phyloP scores from a whole-genome alignment of 2,329 filamentous ascomycete genomes.

The Fusarium udum region DNA sequence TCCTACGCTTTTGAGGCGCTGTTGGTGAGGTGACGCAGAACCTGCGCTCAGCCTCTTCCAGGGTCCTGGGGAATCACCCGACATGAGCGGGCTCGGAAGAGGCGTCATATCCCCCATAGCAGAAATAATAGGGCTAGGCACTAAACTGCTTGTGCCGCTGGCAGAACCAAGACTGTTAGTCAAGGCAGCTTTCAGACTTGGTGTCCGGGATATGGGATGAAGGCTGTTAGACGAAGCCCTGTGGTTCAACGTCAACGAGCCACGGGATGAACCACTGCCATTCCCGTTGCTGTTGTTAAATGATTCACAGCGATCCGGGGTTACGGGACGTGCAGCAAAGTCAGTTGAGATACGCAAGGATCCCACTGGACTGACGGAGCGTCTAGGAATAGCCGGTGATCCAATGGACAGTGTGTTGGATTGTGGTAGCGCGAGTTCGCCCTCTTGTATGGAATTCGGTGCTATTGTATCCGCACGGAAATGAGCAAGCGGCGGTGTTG shows the following conservation, averaged over 20 bases:
- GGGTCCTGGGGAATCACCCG: constrained; percentile 71
- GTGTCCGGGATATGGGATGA: constrained; percentile 65
- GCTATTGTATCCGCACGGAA: constrained; percentile 45
- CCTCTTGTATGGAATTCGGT: constrained; percentile 45
- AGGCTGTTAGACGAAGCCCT: constrained; percentile 49
- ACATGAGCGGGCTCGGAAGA: constrained; percentile 77
- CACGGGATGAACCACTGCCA: constrained; percentile 45
- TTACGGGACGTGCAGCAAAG: constrained; percentile 37
- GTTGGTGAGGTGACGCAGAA: constrained; percentile 54
- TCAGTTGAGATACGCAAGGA: constrained; percentile 54
- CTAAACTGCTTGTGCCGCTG: constrained; percentile 70
- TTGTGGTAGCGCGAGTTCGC: constrained; percentile 33
- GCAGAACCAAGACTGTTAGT: constrained; percentile 58
- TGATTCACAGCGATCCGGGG: constrained; percentile 45
- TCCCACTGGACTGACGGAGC: constrained; percentile 33
- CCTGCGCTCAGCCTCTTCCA: constrained; percentile 66
- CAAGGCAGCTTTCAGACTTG: constrained; percentile 68
- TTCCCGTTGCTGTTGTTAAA: constrained; percentile 52
- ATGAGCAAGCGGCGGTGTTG: constrained; percentile 36
- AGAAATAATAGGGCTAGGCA: constrained; percentile 78
- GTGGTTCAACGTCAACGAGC: constrained; percentile 42
- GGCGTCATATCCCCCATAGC: constrained; percentile 83
- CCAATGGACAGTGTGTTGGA: constrained; percentile 16
- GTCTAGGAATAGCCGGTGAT: constrained; percentile 21
- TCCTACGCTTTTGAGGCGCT: constrained; percentile 42